Evolutionary conservation across 257 asterid genomes (phyloP), one percentile per base, ranked within the genome.

Genomic region (Solanum sejunctum): DNA sequence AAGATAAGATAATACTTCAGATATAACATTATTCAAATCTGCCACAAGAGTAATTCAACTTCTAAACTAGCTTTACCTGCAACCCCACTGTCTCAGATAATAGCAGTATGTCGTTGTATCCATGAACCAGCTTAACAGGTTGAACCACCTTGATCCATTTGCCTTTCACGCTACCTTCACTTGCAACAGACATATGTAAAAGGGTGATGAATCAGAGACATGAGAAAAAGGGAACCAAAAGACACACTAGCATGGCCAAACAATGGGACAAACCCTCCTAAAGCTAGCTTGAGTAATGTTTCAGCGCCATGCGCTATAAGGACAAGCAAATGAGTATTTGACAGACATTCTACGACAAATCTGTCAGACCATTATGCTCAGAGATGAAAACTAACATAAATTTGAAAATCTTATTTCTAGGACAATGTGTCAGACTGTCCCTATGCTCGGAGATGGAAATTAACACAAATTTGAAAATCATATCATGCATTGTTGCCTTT

Each of bases 11-110:
- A 10, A 51, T 28, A 63, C 66, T 73, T 32, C 57, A 39, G 7
- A 41, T n/a, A 64, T 63, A 83, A 47, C 81, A 26, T 43, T 54
- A 9, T 7, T 28, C 82, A 82, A 85, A 82, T 78, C 41, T 78
- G 83, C 73, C 77, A 55, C 72, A 43, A 16, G 64, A 60, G 82
- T 78, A 80, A 67, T 8, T 67, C 60, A 26, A 82, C 5, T n/a
- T 45, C 32, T 15, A 54, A 88, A 55, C 67, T 54, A 85, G 80
- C 84, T 84, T 52, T 89, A 96, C 98, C 98, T 96, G 99, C 92
- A 94, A 91, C 82, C 98, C 99, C 85, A 94, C 91, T 54, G 99
- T 93, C 90, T 94, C 90, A 85, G 98, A 92, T 87, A 96, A 86
- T 83, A 96, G 87, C 43, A 88, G 63, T 86, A 94, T 87, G 84